Conservation (phyloP, 2,329 filamentous ascomycete species). For the Cryphonectria parasitica region DNA sequence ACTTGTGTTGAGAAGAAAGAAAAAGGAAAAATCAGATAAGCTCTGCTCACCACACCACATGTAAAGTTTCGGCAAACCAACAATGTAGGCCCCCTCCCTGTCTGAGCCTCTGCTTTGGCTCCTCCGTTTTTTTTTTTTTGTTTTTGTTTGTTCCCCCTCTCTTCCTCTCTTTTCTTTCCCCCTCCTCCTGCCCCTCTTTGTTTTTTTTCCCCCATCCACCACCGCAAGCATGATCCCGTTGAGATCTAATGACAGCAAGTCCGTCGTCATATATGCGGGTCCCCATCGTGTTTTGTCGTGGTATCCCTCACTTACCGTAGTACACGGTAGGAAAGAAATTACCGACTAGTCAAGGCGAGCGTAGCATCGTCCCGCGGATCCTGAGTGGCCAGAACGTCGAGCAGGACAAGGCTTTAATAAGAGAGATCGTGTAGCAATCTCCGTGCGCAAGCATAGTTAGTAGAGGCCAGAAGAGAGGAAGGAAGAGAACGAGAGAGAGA, state of each 20-base stretch:
- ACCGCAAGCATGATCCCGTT: not conserved
- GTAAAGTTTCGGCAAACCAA: too few relatives aligned
- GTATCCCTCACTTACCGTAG: not conserved
- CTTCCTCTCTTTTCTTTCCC: not conserved
- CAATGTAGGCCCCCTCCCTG: too few relatives aligned
- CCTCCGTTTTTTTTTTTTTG: not conserved
- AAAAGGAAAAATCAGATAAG: not conserved
- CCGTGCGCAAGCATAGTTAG: not conserved
- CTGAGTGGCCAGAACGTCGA: not conserved
- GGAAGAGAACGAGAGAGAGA: too few relatives aligned
- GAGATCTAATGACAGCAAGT: not conserved
- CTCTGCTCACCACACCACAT: not conserved
- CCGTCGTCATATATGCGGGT: not conserved
- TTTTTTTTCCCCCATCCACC: not conserved
- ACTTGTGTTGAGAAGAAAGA: not conserved
- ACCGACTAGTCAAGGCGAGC: constrained; percentile 2
- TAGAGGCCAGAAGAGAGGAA: too few relatives aligned
- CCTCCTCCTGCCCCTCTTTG: too few relatives aligned
- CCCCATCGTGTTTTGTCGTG: not conserved
- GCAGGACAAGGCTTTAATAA: not conserved
- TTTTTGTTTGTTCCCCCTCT: not conserved
- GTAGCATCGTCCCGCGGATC: constrained; percentile 2
- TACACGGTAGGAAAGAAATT: not conserved
- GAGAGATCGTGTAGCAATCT: not conserved
- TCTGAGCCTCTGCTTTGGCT: too few relatives aligned